Evolutionary conservation across 352 stramenopile species (phyloP).

Genomic region (Phytophthora foliorum): DNA sequence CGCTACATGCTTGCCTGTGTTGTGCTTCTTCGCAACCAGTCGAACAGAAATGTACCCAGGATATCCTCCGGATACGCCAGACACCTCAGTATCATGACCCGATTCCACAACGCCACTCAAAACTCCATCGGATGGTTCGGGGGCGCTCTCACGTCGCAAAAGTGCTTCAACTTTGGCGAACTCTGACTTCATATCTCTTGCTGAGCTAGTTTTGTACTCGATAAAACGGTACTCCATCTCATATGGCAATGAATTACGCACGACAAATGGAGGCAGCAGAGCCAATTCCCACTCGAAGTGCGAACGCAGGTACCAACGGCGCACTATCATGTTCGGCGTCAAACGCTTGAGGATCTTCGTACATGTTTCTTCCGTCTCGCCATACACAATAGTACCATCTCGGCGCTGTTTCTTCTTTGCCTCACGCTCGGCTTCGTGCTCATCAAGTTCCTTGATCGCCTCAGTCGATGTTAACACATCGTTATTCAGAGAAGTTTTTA

Average conservation of each 20-base stretch:
- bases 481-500: constrained; percentile 81
- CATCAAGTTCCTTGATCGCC: constrained; percentile 67
- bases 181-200: constrained; percentile 61
- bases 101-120: constrained; percentile 67
- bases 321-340: constrained; percentile 78
- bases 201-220: constrained; percentile 77
- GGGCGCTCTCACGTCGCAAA: constrained; percentile 47
- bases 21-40: constrained; percentile 52
- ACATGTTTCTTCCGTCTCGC: constrained; percentile 77
- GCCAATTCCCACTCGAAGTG: constrained; percentile 88
- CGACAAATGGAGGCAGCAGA: constrained; percentile 80
- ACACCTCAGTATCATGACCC: constrained; percentile 79
- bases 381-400: constrained; percentile 78
- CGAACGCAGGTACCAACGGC: constrained; percentile 77
- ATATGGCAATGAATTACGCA: constrained; percentile 90
- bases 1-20: constrained; percentile 37
- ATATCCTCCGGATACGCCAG: constrained; percentile 71
- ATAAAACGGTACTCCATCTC: constrained; percentile 87
- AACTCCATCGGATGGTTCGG: constrained; percentile 47
- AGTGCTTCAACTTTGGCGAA: constrained; percentile 71
- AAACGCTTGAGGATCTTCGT: constrained; percentile 81
- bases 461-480: constrained; percentile 71
- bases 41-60: constrained; percentile 83
- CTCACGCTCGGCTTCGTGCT: constrained; percentile 59
- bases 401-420: constrained; percentile 64